These are phyloP conservation scores for Puccinia polysora DNA, from an alignment of 1,284 basidiomycete genomes.

Conservation along the genomic window DNA sequence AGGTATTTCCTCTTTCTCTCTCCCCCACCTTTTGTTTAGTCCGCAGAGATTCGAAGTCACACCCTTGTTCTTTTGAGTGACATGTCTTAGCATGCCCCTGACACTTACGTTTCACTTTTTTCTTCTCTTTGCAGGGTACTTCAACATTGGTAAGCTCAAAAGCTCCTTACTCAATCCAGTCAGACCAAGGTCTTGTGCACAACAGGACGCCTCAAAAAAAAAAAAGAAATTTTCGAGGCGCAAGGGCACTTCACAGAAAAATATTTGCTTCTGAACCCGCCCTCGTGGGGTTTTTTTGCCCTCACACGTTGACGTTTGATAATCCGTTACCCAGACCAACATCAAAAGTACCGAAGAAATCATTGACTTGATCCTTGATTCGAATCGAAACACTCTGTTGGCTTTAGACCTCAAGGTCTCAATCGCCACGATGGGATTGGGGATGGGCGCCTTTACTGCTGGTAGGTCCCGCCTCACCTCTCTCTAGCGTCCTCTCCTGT, in stretches of 20 bases:
- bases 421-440: conserved; percentile 89
- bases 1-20: conserved; percentile 58
- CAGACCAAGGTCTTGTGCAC: too few species aligned
- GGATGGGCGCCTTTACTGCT: conserved; percentile 83
- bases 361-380: conserved; percentile 91
- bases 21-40: not conserved
- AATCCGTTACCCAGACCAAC: conserved; percentile 61
- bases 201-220: too few species aligned
- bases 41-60: not conserved
- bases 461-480: conserved; percentile 58
- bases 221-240: too few species aligned
- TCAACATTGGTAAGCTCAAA: conserved; percentile 22
- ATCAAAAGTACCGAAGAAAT: conserved; percentile 96
- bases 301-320: not conserved
- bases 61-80: too few species aligned
- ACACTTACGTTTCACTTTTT: not conserved
- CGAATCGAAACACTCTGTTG: conserved; percentile 86
- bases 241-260: not conserved
- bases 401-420: conserved; percentile 87
- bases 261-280: not conserved
- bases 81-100: not conserved
- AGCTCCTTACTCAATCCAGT: not conserved
- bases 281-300: not conserved
- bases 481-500: not conserved
- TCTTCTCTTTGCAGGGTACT: conserved; percentile 13